A percentile compares a stretch with the other conserved stretches of the same genome.
Evolutionary conservation across 306 rosid genomes (phyloP).

Genomic region (Lathyrus aphaca): DNA sequence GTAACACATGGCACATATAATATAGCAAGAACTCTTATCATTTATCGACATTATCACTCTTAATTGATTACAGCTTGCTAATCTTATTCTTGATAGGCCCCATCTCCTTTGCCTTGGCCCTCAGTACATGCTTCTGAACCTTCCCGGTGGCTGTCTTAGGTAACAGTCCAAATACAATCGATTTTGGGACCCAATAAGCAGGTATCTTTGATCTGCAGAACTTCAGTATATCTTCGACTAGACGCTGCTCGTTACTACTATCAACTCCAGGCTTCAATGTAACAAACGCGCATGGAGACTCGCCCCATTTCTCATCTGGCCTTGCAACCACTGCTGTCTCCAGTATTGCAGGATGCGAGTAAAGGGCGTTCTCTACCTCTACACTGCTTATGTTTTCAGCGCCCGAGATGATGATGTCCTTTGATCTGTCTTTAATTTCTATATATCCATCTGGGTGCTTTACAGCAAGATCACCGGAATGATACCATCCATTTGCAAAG

Average conservation of each 20-base stretch:
- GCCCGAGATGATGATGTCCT: constrained; percentile 93
- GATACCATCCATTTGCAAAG: constrained; percentile 91
- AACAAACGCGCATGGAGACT: constrained; percentile 66
- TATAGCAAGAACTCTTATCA: constrained; percentile 16
- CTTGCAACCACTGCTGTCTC: constrained; percentile 88
- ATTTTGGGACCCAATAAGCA: constrained; percentile 78
- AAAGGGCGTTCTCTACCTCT: constrained; percentile 74
- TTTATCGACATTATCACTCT: constrained; percentile 14
- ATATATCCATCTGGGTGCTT: constrained; percentile 90
- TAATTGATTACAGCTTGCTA: constrained; percentile 38
- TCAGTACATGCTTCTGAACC: constrained; percentile 79
- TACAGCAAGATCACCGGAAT: constrained; percentile 85
- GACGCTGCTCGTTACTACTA: constrained; percentile 50
- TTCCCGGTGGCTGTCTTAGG: constrained; percentile 48
- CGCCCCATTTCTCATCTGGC: constrained; percentile 91
- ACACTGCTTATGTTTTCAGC: constrained; percentile 94
- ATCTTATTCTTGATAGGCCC: constrained; percentile 54
- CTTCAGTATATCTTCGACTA: constrained; percentile 69
- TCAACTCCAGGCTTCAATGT: constrained; percentile 63
- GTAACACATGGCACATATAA: constrained; percentile 2
- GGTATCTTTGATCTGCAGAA: constrained; percentile 84
- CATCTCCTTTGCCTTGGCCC: constrained; percentile 72
- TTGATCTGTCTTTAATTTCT: constrained; percentile 92
- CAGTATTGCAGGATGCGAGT: constrained; percentile 67
- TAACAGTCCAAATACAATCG: constrained; percentile 40